Conservation (phyloP, 257 asterid species). For the Jacaranda mimosifolia region DNA sequence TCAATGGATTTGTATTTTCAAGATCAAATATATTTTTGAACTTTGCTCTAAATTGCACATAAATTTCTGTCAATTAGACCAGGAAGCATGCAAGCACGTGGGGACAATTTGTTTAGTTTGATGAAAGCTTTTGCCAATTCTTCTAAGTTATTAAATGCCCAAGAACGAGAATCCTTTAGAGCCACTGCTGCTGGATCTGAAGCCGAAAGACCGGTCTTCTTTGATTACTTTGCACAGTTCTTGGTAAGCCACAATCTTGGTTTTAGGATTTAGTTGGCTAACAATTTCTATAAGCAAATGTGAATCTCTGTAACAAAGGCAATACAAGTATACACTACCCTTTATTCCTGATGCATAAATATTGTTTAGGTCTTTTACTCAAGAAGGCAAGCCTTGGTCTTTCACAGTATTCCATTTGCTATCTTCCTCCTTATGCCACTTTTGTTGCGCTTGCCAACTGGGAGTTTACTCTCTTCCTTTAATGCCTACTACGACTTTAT, state of each 20-base stretch:
- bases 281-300: slow-evolving; percentile 25
- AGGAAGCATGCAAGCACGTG: slow-evolving; percentile 99
- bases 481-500: slow-evolving; percentile 64
- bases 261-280: slow-evolving; percentile 37
- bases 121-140: slow-evolving; percentile 88
- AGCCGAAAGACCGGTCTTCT: slow-evolving; percentile 72
- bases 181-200: slow-evolving; percentile 50
- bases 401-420: slow-evolving; percentile 82
- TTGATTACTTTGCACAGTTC: slow-evolving; percentile 75
- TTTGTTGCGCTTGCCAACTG: slow-evolving; percentile 61
- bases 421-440: slow-evolving; percentile 86
- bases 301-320: slow-evolving; percentile 9
- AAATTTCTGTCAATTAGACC: slow-evolving; percentile 62
- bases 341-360: slow-evolving; percentile 38
- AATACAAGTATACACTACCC: slow-evolving; percentile 26
- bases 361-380: slow-evolving; percentile 74
- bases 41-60: slow-evolving; percentile 44
- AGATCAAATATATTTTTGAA: slow-evolving; percentile 23
- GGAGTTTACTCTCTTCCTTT: slow-evolving; percentile 56
- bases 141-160: slow-evolving; percentile 76
- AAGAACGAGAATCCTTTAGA: slow-evolving; percentile 63
- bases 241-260: slow-evolving; percentile 62
- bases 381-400: slow-evolving; percentile 69
- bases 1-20: slow-evolving; percentile 43
- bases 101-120: slow-evolving; percentile 80